Evolutionary conservation across 148 eudicot species (phyloP), one percentile per base, ranked within the genome.

Genomic region (Simmondsia chinensis): DNA sequence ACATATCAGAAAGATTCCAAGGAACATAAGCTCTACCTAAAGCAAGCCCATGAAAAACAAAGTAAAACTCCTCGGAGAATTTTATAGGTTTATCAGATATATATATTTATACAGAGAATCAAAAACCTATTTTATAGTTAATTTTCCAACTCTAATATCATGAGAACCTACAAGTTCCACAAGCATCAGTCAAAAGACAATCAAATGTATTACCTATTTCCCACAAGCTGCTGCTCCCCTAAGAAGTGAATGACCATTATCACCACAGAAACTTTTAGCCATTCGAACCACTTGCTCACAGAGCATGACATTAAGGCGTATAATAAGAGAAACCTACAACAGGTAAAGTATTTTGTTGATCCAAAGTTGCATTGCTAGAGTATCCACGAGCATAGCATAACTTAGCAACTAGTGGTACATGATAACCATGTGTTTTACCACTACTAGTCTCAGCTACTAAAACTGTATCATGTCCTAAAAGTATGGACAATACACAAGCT

Each of bases 391-490:
- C 20, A 21, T 33, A 46, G 37, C 61, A 63, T 46, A 76, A 45
- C 64, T 71, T 84, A 25, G 84, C 84, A 37, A 81, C 60, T 40
- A 89, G 41, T 1, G 97, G 97, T 58, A 89, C 75, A 38, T 84
- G 82, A 60, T 89, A 89, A 20, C 82, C 95, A 49, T 84, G 84
- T 7, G 97, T 84, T 65, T 89, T 89, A 30, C 97, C 97, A 63
- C 97, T 81, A 39, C 97, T 93, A 19, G 97, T 89, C 75, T 89
- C 97, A 4, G 93, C 95, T 31, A 95, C 97, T 32, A 89, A 75
- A 57, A 89, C 69, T 27, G 79, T 79, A 41, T 89, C 95, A 19
- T 51, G 66, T 62, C 81, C 95, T 30, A 73, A 59, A 36, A 84
- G 76, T 52, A 89, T 84, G 38, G 73, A 44, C 36, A 95, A 95